Base-by-base conservation (phyloP, 352 stramenopile species). In the Globisporangium perplexum region DNA sequence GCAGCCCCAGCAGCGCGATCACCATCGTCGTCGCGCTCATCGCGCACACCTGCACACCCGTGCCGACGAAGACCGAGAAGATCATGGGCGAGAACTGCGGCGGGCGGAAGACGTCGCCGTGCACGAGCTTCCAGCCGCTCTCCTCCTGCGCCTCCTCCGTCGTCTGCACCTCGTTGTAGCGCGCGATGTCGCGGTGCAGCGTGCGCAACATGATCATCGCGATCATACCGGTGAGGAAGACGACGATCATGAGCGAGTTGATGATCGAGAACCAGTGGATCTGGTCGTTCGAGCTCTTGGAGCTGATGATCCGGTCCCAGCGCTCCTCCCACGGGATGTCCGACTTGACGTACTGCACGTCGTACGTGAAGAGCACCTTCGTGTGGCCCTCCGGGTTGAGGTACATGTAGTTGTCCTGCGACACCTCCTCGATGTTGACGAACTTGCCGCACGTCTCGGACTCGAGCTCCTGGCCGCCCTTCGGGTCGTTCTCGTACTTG, bases 221-320 rank as follows among this genome's bases (percentile, higher is more conserved):
- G 44, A 99, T 98, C 64, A 99, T 98, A 57, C 95, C 96, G 7
- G 96, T 99, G 46, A 99, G 83, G 77, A 99, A 99, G 8, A 99
- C 74, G 42, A 99, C 97, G 67, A 99, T 99, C 95, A 99, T 98
- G 53, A 99, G 86, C 50, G 93, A 99, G 79, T 99, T 99, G 61
- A 99, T 96, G 73, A 99, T 99, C 57, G 94, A 97, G 77, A 99
- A 99, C 79, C 97, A 99, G 69, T 98, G 97, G 65, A 99, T 98
- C 79, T 98, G 96, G 65, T 99, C 96, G 69, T 99, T 97, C 41
- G 94, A 88, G 70, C 76, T 87, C 70, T 95, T 93, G 58, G 70
- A 91, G 66, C 90, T 94, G 67, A 99, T 95, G 81, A 99, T 99
- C n/a, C 98, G 90, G 72, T 99, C 98, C 98, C 98, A 99, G 43